Percentiles rank a stretch among this genome's conserved stretches.
Conservation (phyloP, 2,329 filamentous ascomycete species). For the Clonostachys chloroleuca region DNA sequence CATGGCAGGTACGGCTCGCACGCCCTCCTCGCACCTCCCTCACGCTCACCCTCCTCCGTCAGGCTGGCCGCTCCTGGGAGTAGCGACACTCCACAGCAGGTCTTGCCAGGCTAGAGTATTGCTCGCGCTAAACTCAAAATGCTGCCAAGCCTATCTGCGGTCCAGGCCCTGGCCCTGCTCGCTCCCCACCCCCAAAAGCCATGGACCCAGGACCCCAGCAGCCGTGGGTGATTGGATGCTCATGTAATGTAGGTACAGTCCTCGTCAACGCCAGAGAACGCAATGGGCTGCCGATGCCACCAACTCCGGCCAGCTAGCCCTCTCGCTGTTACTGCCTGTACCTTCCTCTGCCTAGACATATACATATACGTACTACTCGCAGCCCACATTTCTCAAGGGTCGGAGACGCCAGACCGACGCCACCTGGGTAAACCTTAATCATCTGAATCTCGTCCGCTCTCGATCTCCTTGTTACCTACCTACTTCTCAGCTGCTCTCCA, state of each 20-base stretch:
- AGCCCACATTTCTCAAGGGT: no score
- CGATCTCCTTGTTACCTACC: no score
- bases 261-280: background rate
- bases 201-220: background rate
- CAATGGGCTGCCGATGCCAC: background rate
- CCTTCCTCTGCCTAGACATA: no score
- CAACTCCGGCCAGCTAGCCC: background rate
- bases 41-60: background rate
- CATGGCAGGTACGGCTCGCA: background rate
- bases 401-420: no score
- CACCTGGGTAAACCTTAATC: no score
- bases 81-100: background rate
- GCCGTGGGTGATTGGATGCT: background rate
- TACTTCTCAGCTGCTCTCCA: no score
- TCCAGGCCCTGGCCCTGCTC: slow-evolving; percentile 1
- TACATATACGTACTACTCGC: no score
- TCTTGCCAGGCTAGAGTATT: slow-evolving; percentile 1
- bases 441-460: no score
- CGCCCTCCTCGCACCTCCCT: background rate
- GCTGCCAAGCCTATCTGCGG: slow-evolving; percentile 4
- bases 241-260: background rate
- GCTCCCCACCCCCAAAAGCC: background rate
- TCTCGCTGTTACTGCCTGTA: background rate
- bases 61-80: background rate
- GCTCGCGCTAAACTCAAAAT: slow-evolving; percentile 8